A percentile compares a stretch with the other conserved stretches of the same genome.
Conservation (phyloP, 2,329 filamentous ascomycete genomes). For the Harringtonia aguacate region DNA sequence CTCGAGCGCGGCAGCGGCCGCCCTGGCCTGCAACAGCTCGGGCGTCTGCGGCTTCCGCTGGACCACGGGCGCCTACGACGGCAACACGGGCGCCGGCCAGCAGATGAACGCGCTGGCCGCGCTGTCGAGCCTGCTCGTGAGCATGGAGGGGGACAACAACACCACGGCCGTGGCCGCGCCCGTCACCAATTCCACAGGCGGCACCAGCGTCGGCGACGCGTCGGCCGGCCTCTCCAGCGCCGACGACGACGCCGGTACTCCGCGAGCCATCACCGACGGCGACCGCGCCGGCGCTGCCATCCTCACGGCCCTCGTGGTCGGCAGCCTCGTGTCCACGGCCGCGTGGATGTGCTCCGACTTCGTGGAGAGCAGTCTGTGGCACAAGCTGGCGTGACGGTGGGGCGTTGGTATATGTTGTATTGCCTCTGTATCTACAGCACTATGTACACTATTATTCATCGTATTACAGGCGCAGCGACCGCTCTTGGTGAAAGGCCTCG, state of each 20-base stretch:
- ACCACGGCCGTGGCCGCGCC: constrained; percentile 15
- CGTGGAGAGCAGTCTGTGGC: background rate
- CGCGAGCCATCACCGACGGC: constrained; percentile 35
- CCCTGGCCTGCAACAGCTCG: constrained; percentile 44
- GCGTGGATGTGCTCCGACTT: background rate
- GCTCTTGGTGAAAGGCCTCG: too few species aligned
- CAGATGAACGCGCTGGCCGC: constrained; percentile 41
- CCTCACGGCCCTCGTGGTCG: too few species aligned
- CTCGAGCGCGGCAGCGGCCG: constrained; percentile 46
- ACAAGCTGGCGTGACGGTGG: too few species aligned
- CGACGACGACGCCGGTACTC: constrained; percentile 7
- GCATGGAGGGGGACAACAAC: too few species aligned
- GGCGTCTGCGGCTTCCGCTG: constrained; percentile 56
- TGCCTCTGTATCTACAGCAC: too few species aligned
- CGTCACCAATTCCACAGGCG: constrained; percentile 30
- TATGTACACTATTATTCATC: too few species aligned
- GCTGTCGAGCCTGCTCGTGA: constrained; percentile 32
- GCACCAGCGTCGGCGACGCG: constrained; percentile 23
- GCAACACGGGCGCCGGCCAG: constrained; percentile 37
- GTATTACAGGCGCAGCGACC: too few species aligned
- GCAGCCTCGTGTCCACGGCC: too few species aligned
- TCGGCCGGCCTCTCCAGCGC: constrained; percentile 16
- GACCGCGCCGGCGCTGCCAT: constrained; percentile 52
- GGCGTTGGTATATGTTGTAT: too few species aligned
- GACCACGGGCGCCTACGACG: constrained; percentile 30